Base-by-base conservation (phyloP, 306 rosid genomes). In the Crotalaria pallida region DNA sequence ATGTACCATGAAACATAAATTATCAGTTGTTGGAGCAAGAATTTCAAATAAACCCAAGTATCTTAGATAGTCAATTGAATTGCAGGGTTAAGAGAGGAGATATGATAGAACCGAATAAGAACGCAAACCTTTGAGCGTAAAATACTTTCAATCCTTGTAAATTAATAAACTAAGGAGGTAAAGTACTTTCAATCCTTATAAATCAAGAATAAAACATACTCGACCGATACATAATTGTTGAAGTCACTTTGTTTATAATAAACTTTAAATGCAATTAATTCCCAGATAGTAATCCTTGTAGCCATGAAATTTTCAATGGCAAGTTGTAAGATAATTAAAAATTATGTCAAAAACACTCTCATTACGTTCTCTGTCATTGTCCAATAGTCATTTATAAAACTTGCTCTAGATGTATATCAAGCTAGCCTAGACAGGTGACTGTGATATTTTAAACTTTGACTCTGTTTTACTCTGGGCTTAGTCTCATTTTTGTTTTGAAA, bases 381-480 rank as follows among this genome's bases (percentile, higher is more conserved):
- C 60, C 55, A 48, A 36, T 34, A 8, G 57, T 29, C 47, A 31
- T 57, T 51, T 36, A 34, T 29, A 18, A 23, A 58, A 45, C 23
- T 3, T 58, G 49, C 70, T 2, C 40, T 1, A 12, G 10, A 27
- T 43, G 12, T 18, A 50, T 13, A 44, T 77, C 53, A 70, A 33
- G 58, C 60, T 55, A 33, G 44, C 16, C 16, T 43, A 17, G 26
- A 19, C 38, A 63, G 17, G 17, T 77, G 68, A 34, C 21, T 64
- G 27, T 47, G 67, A 33, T 55, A 41, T 23, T 10, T 55, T 43
- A 65, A 51, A 27, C 63, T 61, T 41, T 40, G 50, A 63, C n/a
- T 31, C 36, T 66, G 49, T 82, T 52, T 23, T 24, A 22, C 71
- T 64, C 40, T 23, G 17, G 78, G 24, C 51, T 58, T 17, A 34